Percentiles rank a stretch among this genome's conserved stretches.
These are phyloP conservation scores for Gaertneriomyces semiglobifer DNA, from an alignment of 192 early-diverging fungal species.

Conservation along the genomic window DNA sequence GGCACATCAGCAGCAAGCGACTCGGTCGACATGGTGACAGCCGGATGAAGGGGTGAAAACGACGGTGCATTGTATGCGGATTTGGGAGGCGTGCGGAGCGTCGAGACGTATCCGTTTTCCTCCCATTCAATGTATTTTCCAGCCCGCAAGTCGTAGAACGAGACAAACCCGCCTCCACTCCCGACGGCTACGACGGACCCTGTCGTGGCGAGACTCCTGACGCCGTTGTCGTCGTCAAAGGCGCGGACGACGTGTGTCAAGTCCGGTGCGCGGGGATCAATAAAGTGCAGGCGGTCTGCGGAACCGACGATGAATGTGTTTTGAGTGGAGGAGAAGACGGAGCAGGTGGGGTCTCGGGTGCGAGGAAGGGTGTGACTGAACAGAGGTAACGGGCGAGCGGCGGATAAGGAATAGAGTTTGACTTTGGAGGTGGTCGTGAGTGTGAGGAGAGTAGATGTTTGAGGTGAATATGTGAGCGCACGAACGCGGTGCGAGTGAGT, in stretches of 20 bases:
- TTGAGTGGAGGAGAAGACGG: constrained; percentile 17
- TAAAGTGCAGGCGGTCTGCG: constrained; percentile 37
- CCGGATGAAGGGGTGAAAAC: background rate
- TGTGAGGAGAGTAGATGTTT: constrained; percentile 43
- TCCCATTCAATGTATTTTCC: constrained; percentile 52
- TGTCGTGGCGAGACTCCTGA: constrained; percentile 51
- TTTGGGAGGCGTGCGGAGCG: background rate
- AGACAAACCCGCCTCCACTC: constrained; percentile 59
- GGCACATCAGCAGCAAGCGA: constrained; percentile 11
- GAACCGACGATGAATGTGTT: constrained; percentile 44
- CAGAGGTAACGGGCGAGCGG: background rate
- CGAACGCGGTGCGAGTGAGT: constrained; percentile 50
- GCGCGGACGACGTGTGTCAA: constrained; percentile 52
- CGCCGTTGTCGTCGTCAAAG: constrained; percentile 69
- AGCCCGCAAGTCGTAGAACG: constrained; percentile 62
- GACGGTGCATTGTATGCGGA: constrained; percentile 2
- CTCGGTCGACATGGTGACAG: constrained; percentile 14
- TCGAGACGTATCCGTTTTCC: background rate
- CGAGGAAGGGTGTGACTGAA: constrained; percentile 24
- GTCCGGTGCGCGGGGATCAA: constrained; percentile 36
- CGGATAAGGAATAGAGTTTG: constrained; percentile 57
- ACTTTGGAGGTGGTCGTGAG: constrained; percentile 60
- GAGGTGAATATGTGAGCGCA: constrained; percentile 48
- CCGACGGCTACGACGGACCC: constrained; percentile 56
- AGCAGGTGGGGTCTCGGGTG: constrained; percentile 33